Conservation (phyloP, 2,329 filamentous ascomycete genomes). For the Alternaria brassicae region DNA sequence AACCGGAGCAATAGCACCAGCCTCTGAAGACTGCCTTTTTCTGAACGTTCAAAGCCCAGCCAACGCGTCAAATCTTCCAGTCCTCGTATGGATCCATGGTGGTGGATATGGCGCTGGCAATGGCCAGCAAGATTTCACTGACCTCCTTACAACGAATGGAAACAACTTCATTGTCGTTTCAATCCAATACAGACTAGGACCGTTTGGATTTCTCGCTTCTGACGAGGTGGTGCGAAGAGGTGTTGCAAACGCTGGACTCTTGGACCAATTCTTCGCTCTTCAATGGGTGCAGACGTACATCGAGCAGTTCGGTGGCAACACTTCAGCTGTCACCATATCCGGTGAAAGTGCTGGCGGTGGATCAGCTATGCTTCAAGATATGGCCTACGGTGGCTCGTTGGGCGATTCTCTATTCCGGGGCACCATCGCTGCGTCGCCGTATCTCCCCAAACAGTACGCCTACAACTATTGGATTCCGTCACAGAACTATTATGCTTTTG, state of each 20-base stretch:
- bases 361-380: constrained; percentile 35
- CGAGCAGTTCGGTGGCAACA: constrained; percentile 35
- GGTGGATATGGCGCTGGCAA: constrained; percentile 49
- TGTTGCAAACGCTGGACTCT: constrained; percentile 50
- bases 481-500: constrained; percentile 57
- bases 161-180: constrained; percentile 58
- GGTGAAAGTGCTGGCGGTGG: constrained; percentile 49
- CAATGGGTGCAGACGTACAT: constrained; percentile 62
- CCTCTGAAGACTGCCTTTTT: constrained; percentile 48
- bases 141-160: constrained; percentile 55
- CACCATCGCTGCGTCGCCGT: constrained; percentile 56
- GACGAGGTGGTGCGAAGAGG: constrained; percentile 50
- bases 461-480: constrained; percentile 58
- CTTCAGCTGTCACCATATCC: constrained; percentile 40
- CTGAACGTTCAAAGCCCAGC: constrained; percentile 45
- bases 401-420: constrained; percentile 48
- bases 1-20: background rate
- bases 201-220: constrained; percentile 54
- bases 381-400: constrained; percentile 42
- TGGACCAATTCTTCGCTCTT: constrained; percentile 60
- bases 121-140: constrained; percentile 48
- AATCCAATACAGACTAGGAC: constrained; percentile 60
- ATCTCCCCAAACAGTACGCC: constrained; percentile 62
- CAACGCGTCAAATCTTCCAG: constrained; percentile 35
- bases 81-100: constrained; percentile 40